phyloP scores from a whole-genome alignment of 2,329 filamentous ascomycete species.

The Ustilaginoidea virens region DNA sequence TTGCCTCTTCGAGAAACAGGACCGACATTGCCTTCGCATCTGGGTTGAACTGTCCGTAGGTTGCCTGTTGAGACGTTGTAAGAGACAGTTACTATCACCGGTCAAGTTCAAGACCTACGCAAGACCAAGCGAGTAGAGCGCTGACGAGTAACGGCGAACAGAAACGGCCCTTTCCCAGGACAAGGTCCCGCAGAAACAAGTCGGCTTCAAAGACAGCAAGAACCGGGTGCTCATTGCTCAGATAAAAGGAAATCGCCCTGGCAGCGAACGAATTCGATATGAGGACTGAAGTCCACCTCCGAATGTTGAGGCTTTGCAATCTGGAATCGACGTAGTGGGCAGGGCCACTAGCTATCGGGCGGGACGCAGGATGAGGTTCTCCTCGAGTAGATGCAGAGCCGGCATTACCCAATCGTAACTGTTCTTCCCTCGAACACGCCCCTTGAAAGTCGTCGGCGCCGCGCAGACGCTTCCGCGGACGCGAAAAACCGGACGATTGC shows the following conservation, averaged over 20 bases:
- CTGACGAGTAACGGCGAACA: constrained; percentile 2
- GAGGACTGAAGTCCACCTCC: constrained; percentile 1
- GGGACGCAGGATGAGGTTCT: no score
- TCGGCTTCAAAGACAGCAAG: neutral
- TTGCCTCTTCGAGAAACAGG: neutral
- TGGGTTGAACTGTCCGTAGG: neutral
- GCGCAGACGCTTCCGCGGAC: neutral
- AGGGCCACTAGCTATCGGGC: neutral
- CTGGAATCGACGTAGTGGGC: neutral
- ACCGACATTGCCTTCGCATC: neutral
- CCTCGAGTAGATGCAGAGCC: no score
- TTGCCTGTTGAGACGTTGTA: neutral
- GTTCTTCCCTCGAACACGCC: no score
- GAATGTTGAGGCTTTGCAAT: constrained; percentile 1
- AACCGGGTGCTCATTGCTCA: constrained; percentile 1
- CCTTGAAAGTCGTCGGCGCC: no score
- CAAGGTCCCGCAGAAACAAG: constrained; percentile 1
- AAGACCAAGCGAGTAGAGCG: constrained; percentile 1
- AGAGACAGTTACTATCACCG: no score
- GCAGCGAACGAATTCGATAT: constrained; percentile 1
- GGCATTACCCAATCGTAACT: no score
- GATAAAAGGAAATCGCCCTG: constrained; percentile 1
- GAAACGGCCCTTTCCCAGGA: neutral
- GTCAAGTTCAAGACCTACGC: neutral
- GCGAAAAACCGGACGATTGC: neutral